Evolutionary conservation across 2,329 filamentous ascomycete genomes (phyloP).

Genomic region (Sarocladiaceae sp.): DNA sequence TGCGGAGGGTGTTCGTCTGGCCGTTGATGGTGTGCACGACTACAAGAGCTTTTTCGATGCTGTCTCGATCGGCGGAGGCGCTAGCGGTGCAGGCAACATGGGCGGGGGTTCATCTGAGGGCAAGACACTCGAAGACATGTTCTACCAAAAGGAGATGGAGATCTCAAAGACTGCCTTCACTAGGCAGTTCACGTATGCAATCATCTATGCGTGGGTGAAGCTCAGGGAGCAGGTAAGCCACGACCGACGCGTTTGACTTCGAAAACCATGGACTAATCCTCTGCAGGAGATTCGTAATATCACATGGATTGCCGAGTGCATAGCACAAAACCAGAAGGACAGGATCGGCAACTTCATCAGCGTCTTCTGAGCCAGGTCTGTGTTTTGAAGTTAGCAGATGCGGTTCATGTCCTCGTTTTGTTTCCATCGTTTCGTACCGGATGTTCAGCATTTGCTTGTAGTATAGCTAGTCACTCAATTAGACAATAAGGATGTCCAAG

Average conservation of each 20-base stretch:
- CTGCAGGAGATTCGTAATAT: slow-evolving; percentile 95
- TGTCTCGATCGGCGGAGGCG: slow-evolving; percentile 67
- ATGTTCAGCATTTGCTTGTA: slow-evolving; percentile 23
- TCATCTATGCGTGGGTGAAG: slow-evolving; percentile 98
- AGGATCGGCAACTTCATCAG: slow-evolving; percentile 98
- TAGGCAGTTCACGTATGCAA: slow-evolving; percentile 86
- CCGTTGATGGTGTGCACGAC: slow-evolving; percentile 86
- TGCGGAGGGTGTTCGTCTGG: slow-evolving; percentile 84
- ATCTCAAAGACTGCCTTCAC: slow-evolving; percentile 94
- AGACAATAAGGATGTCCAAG: too few species aligned
- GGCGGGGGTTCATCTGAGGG: slow-evolving; percentile 71
- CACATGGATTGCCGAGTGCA: slow-evolving; percentile 99
- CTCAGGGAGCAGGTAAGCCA: slow-evolving; percentile 85
- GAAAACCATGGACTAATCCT: slow-evolving; percentile 22
- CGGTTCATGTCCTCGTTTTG: slow-evolving; percentile 12
- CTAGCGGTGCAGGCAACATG: slow-evolving; percentile 76
- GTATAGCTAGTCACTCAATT: slow-evolving; percentile 8
- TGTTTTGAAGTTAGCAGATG: too few species aligned
- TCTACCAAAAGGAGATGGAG: slow-evolving; percentile 99
- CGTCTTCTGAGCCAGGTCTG: slow-evolving; percentile 62
- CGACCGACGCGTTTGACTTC: background rate
- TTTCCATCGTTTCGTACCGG: slow-evolving; percentile 10
- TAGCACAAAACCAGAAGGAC: slow-evolving; percentile 99
- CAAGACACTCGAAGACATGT: slow-evolving; percentile 91
- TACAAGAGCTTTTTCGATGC: slow-evolving; percentile 97